These are phyloP conservation scores for Candida sphagnicola DNA, from an alignment of 805 yeast genomes.

Conservation along the genomic window DNA sequence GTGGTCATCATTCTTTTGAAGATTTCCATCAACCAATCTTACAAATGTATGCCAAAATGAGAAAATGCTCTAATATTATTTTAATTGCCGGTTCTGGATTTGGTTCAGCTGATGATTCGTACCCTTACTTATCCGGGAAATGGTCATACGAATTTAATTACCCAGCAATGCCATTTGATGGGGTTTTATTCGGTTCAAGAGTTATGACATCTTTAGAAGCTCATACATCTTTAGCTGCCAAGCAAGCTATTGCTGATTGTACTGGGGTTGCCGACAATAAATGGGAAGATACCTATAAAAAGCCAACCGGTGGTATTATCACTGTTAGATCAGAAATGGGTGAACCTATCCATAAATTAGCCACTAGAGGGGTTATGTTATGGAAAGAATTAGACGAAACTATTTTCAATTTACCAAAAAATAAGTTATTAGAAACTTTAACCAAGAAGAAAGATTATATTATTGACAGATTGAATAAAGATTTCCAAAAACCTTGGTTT, in stretches of 20 bases:
- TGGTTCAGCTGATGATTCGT: constrained; percentile 95
- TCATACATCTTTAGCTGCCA: constrained; percentile 89
- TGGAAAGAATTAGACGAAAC: constrained; percentile 98
- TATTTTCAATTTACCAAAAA: constrained; percentile 86
- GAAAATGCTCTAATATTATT: constrained; percentile 85
- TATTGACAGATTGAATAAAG: constrained; percentile 81
- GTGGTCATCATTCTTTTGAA: constrained; percentile 99
- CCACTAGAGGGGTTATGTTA: constrained; percentile 94
- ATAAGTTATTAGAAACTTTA: constrained; percentile 77
- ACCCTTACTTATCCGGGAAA: constrained; percentile 94
- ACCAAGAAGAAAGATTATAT: constrained; percentile 82
- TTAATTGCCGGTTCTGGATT: constrained; percentile 98
- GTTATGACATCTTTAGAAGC: constrained; percentile 98
- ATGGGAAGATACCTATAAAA: constrained; percentile 95
- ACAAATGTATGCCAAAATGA: constrained; percentile 92
- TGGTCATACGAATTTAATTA: constrained; percentile 87
- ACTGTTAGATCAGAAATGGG: constrained; percentile 99
- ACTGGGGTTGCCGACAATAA: constrained; percentile 82
- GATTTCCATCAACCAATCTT: constrained; percentile 98
- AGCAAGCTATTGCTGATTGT: constrained; percentile 84
- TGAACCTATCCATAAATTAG: constrained; percentile 98
- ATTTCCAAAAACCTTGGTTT: constrained; percentile 98
- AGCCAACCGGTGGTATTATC: constrained; percentile 94
- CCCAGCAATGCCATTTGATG: constrained; percentile 99
- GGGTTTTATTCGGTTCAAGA: constrained; percentile 92